Base-by-base conservation (phyloP, 2,329 filamentous ascomycete genomes). In the Sporothrix humicola region DNA sequence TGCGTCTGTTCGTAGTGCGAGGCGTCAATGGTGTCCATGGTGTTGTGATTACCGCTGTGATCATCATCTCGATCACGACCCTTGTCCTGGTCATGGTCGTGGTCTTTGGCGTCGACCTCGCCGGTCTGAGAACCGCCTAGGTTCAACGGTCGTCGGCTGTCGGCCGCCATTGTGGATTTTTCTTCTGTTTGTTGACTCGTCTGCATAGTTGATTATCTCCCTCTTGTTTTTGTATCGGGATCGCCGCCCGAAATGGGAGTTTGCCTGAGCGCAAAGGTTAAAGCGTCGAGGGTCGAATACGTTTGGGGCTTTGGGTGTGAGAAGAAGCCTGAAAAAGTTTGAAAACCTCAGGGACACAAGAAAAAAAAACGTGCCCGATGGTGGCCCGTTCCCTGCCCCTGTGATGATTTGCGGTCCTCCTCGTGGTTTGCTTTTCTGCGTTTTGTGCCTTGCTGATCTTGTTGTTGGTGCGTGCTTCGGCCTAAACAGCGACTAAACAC, bases 1-100 rank as follows among this genome's bases (percentile, higher is more conserved):
- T 98, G 93, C 77, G 91, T 84, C 76, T 91, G 87, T 83, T 99
- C 96, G 84, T 97, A 98, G 46, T 83, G 81, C n/a, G 76, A 70
- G 46, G 77, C 72, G 10, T 71, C 68, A 8, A 68, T n/a, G 37
- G 9, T 20, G 20, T 2, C 31, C 31, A 31, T 31, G 31, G 31
- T 31, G 31, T 31, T 5, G 31, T 37, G 31, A 37, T 37, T 37
- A 37, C 15, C 31, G 3, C 31, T 20, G 54, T 37, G 20, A 31
- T 37, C 23, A 31, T 4, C n/a, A 26, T 58, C 54, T 10, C 37
- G 56, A 10, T 23, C 69, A 15, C 17, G 12, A 42, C 12, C 17
- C 58, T 23, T 15, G 58, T 23, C 26, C 58, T 61, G 56, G 10
- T 26, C 26, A 7, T 42, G 26, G 10, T 26, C 26, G 3, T 42